phyloP scores from a whole-genome alignment of 148 eudicot genomes.

The Amaranthus palmeri region DNA sequence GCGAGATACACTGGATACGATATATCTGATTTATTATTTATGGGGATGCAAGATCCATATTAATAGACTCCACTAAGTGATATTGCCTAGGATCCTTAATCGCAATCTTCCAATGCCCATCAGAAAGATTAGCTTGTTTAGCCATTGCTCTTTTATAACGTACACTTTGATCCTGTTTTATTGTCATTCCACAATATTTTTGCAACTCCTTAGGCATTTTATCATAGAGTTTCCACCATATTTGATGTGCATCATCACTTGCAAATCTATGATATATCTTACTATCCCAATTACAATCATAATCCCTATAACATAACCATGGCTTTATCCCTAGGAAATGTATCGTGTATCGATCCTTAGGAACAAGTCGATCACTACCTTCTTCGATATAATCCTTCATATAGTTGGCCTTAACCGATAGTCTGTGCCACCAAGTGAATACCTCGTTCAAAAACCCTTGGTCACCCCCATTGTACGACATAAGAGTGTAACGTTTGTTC shows the following conservation, averaged over 20 bases:
- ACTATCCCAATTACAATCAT: slow-evolving; percentile 71
- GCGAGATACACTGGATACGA: no score
- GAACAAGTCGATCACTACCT: slow-evolving; percentile 21
- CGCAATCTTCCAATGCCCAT: slow-evolving; percentile 64
- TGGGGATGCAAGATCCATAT: no score
- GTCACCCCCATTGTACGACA: slow-evolving; percentile 74
- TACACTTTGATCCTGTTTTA: slow-evolving; percentile 30
- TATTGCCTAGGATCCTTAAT: slow-evolving; percentile 52
- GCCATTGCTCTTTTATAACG: slow-evolving; percentile 38
- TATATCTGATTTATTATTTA: no score
- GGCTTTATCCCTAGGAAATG: slow-evolving; percentile 72
- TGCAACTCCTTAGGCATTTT: slow-evolving; percentile 41
- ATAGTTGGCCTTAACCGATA: slow-evolving; percentile 32
- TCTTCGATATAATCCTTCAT: slow-evolving; percentile 33
- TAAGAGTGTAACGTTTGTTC: slow-evolving; percentile 28
- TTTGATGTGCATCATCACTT: slow-evolving; percentile 42
- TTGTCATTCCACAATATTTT: slow-evolving; percentile 34
- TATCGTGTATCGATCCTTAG: slow-evolving; percentile 36
- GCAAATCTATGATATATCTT: slow-evolving; percentile 29
- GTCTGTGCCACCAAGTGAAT: slow-evolving; percentile 69
- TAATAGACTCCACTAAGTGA: no score
- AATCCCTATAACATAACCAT: slow-evolving; percentile 58
- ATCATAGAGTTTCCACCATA: slow-evolving; percentile 62
- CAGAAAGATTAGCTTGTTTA: slow-evolving; percentile 21
- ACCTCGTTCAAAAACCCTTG: slow-evolving; percentile 71